Evolutionary conservation across 306 rosid species (phyloP).

Genomic region (Amphicarpaea edgeworthii): DNA sequence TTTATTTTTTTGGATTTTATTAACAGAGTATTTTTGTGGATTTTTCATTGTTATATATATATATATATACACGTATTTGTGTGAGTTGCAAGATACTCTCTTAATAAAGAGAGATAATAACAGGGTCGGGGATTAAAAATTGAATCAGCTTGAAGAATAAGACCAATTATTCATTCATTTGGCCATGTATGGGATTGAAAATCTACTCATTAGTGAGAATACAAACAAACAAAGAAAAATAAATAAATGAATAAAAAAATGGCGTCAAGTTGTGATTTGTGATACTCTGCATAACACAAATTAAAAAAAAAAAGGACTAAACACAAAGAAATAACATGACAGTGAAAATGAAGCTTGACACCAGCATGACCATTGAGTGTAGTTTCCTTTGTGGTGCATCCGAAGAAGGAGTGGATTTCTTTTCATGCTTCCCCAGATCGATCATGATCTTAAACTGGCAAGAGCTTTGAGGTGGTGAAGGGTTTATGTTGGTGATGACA

Average conservation of each 20-base stretch:
- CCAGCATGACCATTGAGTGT: conserved; percentile 41
- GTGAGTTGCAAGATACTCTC: no score
- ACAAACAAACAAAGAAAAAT: background rate
- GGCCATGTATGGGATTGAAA: conserved; percentile 29
- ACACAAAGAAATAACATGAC: conserved; percentile 9
- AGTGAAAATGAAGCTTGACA: conserved; percentile 52
- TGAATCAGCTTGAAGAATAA: background rate
- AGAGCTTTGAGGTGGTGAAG: conserved; percentile 61
- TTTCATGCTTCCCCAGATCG: conserved; percentile 65
- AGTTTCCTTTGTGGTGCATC: conserved; percentile 35
- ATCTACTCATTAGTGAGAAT: conserved; percentile 10
- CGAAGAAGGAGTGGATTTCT: conserved; percentile 49
- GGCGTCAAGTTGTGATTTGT: conserved; percentile 1
- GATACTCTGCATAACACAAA: conserved; percentile 23
- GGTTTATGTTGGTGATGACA: conserved; percentile 55
- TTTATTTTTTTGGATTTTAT: background rate
- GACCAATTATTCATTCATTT: conserved; percentile 37
- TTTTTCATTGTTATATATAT: background rate
- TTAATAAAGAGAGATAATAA: background rate
- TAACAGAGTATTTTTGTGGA: background rate
- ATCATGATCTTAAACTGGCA: conserved; percentile 88
- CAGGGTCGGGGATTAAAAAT: background rate
- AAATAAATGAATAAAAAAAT: conserved; percentile 8
- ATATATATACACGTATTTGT: no score
- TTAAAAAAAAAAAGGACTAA: conserved; percentile 30